Base-by-base conservation (phyloP, 2,329 filamentous ascomycete species). In the Fusarium tanahbumbuense region DNA sequence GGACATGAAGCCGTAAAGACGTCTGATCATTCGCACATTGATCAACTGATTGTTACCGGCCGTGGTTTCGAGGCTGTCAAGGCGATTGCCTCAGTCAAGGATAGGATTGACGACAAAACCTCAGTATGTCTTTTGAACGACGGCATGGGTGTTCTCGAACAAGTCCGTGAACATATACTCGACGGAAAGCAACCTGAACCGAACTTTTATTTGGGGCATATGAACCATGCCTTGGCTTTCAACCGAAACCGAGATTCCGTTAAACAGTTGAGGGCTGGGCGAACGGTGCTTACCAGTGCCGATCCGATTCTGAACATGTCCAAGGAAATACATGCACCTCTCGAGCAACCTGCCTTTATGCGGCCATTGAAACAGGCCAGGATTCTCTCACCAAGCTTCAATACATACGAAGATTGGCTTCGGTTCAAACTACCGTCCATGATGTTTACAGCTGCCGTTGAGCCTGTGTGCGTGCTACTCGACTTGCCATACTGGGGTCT, bases 71-170 rank as follows among this genome's bases (percentile, higher is more conserved):
- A 91, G 23, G 78, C 79, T 2, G 81, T 86, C 13, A 77, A 84
- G 37, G 88, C 90, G 3, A 76, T 97, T 25, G 75, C 83, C 6
- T 80, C 84, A 1, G 83, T 96, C 57, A 86, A 85, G 57, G 86
- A 93, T 73, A 87, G 93, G 12, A 81, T 97, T n/a, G 85, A 87
- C 45, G 82, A 86, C 5, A 82, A 88, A 28, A 93, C 91, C 2
- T 92, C 93, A 0, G 86, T 97, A 10, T 89, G 92, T 63, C 87
- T 97, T 58, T 79, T 97, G 59, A 91, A 93, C 60, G 92, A 95
- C 67, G 93, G 94, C 2, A 88, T 98, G 79, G 95, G 96, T 1
- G 83, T 93, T 3, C 84, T 93, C n/a, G 94, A 98, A 50, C 86
- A 90, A 50, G 85, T 98, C 42, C 93, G 93, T 73, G 80, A 85